Base-by-base conservation (phyloP, 1,284 basidiomycete genomes). In the Xanthoconium separans region DNA sequence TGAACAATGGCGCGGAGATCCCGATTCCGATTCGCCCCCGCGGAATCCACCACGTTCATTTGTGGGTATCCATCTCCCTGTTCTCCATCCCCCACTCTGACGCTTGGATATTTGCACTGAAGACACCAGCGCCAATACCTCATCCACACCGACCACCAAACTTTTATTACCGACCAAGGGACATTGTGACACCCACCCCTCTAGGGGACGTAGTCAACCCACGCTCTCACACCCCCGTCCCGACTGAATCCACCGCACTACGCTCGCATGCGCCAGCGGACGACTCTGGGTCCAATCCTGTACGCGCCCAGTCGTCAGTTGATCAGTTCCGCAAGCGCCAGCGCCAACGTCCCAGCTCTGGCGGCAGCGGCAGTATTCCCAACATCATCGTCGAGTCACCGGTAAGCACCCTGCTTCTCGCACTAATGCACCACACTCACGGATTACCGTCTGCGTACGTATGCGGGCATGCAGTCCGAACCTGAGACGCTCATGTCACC, bases 371-470 rank as follows among this genome's bases (percentile, higher is more conserved):
- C n/a, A 63, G 51, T 37, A 64, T 73, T 20, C 73, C 71, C 11
- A 57, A 70, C 41, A 73, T 75, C 47, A 45, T 65, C 10, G 72
- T 74, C 37, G 63, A 75, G 47, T 64, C 71, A 30, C 73, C 73
- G 27, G 71, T 74, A 47, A 60, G 56, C 8, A 6, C 16, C 36
- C 13, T 1, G 13, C 31, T n/a, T 6, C 9, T 16, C 50, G 8
- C 13, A 18, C 31, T 10, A 10, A 10, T 20, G 39, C 13, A 11
- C 13, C 16, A 1, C 30, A 42, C 47, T 58, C 34, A 58, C 16
- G 1, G 18, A 2, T 6, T n/a, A 0, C 37, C 34, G 2, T 51
- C n/a, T 22, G 4, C 34, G 8, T 37, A n/a, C 27, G n/a, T 18
- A 39, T 11, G 22, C 16, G 12, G 9, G 13, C n/a, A n/a, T 20